Evolutionary conservation across 441 rosid species (phyloP).

Genomic region (Melastoma candidum): DNA sequence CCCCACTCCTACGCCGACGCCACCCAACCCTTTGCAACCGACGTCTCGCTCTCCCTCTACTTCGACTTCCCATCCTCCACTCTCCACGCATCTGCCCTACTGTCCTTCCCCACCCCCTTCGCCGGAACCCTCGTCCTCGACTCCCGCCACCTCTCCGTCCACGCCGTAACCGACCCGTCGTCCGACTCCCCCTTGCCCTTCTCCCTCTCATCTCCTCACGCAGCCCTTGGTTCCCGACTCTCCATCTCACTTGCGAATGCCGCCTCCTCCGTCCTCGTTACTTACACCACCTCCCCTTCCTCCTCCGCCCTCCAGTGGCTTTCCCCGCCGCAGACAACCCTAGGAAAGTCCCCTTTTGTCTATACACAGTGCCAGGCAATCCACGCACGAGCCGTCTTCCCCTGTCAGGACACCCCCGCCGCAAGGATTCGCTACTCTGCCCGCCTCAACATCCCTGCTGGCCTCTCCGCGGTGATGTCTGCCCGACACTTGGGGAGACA

Average conservation of each 20-base stretch:
- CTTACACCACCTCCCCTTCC: slow-evolving; percentile 53
- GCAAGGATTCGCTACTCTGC: slow-evolving; percentile 60
- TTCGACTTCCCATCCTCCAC: slow-evolving; percentile 63
- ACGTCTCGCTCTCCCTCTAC: slow-evolving; percentile 61
- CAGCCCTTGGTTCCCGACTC: slow-evolving; percentile 45
- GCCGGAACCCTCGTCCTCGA: slow-evolving; percentile 58
- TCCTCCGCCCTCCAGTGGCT: slow-evolving; percentile 97
- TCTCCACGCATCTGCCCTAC: slow-evolving; percentile 70
- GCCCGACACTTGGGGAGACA: slow-evolving; percentile 62
- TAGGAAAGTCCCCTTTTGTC: slow-evolving; percentile 55
- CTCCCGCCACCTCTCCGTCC: slow-evolving; percentile 50
- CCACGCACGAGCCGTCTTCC: slow-evolving; percentile 83
- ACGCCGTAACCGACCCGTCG: slow-evolving; percentile 31
- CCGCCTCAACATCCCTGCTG: slow-evolving; percentile 44
- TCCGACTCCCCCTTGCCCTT: slow-evolving; percentile 36
- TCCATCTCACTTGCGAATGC: slow-evolving; percentile 35
- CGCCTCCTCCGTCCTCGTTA: slow-evolving; percentile 31
- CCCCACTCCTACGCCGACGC: slow-evolving; percentile 81
- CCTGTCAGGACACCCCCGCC: slow-evolving; percentile 89
- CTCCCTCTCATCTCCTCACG: slow-evolving; percentile 36
- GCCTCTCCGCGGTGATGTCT: slow-evolving; percentile 78
- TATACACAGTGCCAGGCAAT: slow-evolving; percentile 83
- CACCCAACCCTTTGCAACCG: slow-evolving; percentile 53
- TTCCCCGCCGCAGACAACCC: slow-evolving; percentile 62
- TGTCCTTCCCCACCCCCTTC: slow-evolving; percentile 41